phyloP scores from a whole-genome alignment of 2,329 filamentous ascomycete genomes.

The Coniella vitis region DNA sequence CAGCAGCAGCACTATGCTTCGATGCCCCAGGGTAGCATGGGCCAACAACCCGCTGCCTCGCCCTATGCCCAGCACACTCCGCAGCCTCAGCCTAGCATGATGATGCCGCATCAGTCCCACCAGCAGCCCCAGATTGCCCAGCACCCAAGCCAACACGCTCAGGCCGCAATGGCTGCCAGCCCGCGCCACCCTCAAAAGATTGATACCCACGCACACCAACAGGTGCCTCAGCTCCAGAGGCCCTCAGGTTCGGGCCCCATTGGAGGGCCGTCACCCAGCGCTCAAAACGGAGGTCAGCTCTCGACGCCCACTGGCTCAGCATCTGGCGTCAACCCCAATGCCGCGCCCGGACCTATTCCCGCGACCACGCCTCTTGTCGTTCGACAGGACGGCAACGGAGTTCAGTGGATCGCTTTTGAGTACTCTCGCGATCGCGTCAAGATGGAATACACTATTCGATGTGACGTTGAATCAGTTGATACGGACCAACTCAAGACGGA shows the following conservation, averaged over 20 bases:
- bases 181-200: conserved; percentile 53
- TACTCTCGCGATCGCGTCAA: conserved; percentile 96
- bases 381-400: conserved; percentile 88
- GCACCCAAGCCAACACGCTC: conserved; percentile 50
- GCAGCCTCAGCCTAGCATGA: conserved; percentile 58
- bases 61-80: conserved; percentile 59
- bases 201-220: conserved; percentile 42
- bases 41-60: conserved; percentile 33
- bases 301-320: conserved; percentile 39
- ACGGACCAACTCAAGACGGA: conserved; percentile 77
- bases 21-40: conserved; percentile 50
- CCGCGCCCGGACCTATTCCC: conserved; percentile 91
- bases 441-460: conserved; percentile 99
- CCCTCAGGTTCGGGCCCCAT: conserved; percentile 42
- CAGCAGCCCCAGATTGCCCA: conserved; percentile 50
- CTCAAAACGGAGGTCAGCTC: conserved; percentile 13
- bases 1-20: conserved; percentile 55
- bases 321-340: conserved; percentile 71
- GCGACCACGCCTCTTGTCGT: conserved; percentile 94
- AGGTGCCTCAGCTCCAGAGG: conserved; percentile 53
- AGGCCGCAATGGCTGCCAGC: conserved; percentile 52
- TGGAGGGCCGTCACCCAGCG: conserved; percentile 22
- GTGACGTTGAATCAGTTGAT: conserved; percentile 94
- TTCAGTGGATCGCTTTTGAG: conserved; percentile 98
- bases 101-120: conserved; percentile 55